phyloP scores from a whole-genome alignment of 768 basidiomycete species.

The Porpolomopsis calyptriformis region DNA sequence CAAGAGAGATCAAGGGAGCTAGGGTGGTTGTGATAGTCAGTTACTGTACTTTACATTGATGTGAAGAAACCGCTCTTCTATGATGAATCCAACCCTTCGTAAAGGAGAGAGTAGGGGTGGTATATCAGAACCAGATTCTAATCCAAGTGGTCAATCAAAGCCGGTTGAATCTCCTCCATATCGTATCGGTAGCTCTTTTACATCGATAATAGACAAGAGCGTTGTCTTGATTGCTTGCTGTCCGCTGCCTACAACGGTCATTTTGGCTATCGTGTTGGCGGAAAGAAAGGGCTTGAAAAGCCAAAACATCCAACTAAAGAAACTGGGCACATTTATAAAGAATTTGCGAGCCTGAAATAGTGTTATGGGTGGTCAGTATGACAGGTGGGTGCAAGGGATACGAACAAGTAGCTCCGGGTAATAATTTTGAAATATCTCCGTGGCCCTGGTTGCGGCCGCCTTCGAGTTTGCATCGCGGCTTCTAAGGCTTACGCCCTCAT shows the following conservation, averaged over 20 bases:
- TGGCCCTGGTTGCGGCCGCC: slow-evolving; percentile 63
- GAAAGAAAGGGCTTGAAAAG: slow-evolving; percentile 66
- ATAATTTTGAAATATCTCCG: slow-evolving; percentile 62
- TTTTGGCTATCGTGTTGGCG: slow-evolving; percentile 66
- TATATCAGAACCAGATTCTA: no score
- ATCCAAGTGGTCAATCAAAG: no score
- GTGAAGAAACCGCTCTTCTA: no score
- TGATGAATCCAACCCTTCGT: no score
- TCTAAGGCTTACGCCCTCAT: slow-evolving; percentile 57
- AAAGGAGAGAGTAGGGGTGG: no score
- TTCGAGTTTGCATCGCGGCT: slow-evolving; percentile 68
- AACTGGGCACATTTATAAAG: slow-evolving; percentile 70
- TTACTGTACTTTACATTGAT: no score
- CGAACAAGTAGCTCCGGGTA: slow-evolving; percentile 72
- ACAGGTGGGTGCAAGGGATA: slow-evolving; percentile 2
- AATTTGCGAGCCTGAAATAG: slow-evolving; percentile 39
- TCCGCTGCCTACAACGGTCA: slow-evolving; percentile 65
- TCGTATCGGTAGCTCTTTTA: slow-evolving; percentile 47
- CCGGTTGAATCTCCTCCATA: slow-evolving; percentile 61
- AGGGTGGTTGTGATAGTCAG: no score
- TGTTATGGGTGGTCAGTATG: neutral
- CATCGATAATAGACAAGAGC: slow-evolving; percentile 46
- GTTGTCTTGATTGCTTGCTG: slow-evolving; percentile 47
- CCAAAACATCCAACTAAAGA: slow-evolving; percentile 81
- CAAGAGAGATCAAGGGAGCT: no score